These are phyloP conservation scores for Macrolepiota albuminosa DNA, from an alignment of 768 basidiomycete genomes.

Conservation along the genomic window DNA sequence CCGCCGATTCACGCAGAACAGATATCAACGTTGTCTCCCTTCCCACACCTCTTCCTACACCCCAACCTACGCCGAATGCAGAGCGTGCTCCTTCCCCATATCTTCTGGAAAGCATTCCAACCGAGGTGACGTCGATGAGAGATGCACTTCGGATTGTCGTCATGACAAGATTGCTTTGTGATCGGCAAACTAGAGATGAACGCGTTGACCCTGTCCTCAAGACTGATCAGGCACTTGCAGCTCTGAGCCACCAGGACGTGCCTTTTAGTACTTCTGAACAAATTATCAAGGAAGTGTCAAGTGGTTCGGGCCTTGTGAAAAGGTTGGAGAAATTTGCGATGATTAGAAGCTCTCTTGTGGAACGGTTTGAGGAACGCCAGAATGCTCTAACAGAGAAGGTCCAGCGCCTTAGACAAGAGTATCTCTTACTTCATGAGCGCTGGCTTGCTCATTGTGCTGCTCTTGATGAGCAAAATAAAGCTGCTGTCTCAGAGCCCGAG, in stretches of 20 bases:
- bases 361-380: conserved; percentile 52
- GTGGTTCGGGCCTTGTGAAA: conserved; percentile 27
- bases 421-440: conserved; percentile 59
- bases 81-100: conserved; percentile 6
- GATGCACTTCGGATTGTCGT: conserved; percentile 65
- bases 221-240: conserved; percentile 48
- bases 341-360: conserved; percentile 45
- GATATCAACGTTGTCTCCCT: not conserved
- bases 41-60: conserved; percentile 9
- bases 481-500: conserved; percentile 35
- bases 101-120: conserved; percentile 31
- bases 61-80: conserved; percentile 2
- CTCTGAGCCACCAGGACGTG: conserved; percentile 22
- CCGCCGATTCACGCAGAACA: not conserved
- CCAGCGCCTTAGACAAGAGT: conserved; percentile 55
- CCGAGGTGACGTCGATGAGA: conserved; percentile 39
- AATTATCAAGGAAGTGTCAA: conserved; percentile 44
- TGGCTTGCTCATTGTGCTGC: conserved; percentile 71
- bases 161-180: conserved; percentile 54
- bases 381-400: conserved; percentile 49
- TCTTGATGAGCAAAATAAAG: conserved; percentile 58
- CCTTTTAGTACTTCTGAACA: conserved; percentile 32
- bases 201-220: conserved; percentile 59
- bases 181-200: conserved; percentile 58
- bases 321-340: conserved; percentile 33